Evolutionary conservation across 208 protist species (phyloP).

Genomic region (Trypanosoma melophagium): DNA sequence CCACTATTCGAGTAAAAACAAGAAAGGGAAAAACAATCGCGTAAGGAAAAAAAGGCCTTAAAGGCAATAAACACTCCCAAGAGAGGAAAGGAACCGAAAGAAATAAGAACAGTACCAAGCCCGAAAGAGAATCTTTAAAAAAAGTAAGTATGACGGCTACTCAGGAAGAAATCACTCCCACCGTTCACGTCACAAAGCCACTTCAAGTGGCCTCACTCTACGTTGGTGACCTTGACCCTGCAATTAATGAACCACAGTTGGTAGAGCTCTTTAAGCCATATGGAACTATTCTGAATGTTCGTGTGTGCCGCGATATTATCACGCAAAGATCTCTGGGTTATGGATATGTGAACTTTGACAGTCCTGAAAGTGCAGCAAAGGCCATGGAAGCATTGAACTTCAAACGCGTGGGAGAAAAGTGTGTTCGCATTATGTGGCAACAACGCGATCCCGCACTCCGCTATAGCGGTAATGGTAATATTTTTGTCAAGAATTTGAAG

Average conservation of each 20-base stretch:
- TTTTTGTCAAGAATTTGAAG: slow-evolving; percentile 99
- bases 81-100: background rate
- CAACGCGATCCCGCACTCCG: slow-evolving; percentile 97
- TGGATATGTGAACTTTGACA: slow-evolving; percentile 99
- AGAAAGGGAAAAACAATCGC: too few relatives aligned
- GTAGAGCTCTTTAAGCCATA: slow-evolving; percentile 98
- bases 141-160: slow-evolving; percentile 18
- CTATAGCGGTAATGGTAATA: slow-evolving; percentile 97
- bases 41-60: too few relatives aligned
- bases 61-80: too few relatives aligned
- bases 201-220: slow-evolving; percentile 96
- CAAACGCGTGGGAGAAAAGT: slow-evolving; percentile 91
- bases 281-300: slow-evolving; percentile 97
- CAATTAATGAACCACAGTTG: slow-evolving; percentile 91
- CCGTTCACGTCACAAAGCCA: slow-evolving; percentile 43
- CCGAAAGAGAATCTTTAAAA: slow-evolving; percentile 6
- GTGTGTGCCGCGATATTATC: slow-evolving; percentile 97
- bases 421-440: slow-evolving; percentile 99
- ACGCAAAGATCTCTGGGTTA: slow-evolving; percentile 98
- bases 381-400: slow-evolving; percentile 99
- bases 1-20: too few relatives aligned
- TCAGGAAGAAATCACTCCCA: slow-evolving; percentile 14
- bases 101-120: background rate
- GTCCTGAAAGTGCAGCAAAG: slow-evolving; percentile 93
- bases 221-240: slow-evolving; percentile 97